These are phyloP conservation scores for Colletotrichum phormii DNA, from an alignment of 2,329 filamentous ascomycete species.

Conservation along the genomic window DNA sequence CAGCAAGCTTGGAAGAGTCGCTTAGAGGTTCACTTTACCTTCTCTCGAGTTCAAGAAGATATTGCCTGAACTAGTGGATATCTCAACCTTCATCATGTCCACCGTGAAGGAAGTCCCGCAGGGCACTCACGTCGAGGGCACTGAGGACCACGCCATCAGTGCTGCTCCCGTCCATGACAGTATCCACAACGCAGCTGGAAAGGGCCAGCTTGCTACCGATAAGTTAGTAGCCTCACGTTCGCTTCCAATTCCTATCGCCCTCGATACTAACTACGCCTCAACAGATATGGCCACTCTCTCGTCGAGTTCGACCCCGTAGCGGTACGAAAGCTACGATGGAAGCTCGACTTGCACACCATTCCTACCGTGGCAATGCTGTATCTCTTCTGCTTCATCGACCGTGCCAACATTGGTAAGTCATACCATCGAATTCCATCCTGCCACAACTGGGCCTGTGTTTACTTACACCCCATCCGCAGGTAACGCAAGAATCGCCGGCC, in stretches of 20 bases:
- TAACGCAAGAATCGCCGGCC: constrained; percentile 75
- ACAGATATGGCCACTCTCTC: constrained; percentile 60
- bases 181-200: constrained; percentile 49
- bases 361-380: constrained; percentile 76
- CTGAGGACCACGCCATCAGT: constrained; percentile 31
- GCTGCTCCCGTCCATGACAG: constrained; percentile 18
- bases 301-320: constrained; percentile 67
- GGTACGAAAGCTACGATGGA: constrained; percentile 68
- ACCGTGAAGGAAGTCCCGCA: constrained; percentile 24
- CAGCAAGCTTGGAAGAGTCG: not conserved
- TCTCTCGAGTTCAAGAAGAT: not conserved
- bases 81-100: constrained; percentile 4
- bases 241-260: not conserved
- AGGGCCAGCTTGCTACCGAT: constrained; percentile 60
- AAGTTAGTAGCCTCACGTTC: constrained; percentile 44
- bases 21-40: not conserved
- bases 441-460: too few relatives aligned
- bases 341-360: constrained; percentile 74
- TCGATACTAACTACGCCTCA: not conserved
- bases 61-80: not conserved
- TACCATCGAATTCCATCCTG: too few relatives aligned
- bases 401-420: constrained; percentile 75
- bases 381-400: constrained; percentile 80
- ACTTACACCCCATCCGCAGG: constrained; percentile 52
- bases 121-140: constrained; percentile 21